Conservation (phyloP, 441 rosid genomes). For the Adansonia madagascariensis region DNA sequence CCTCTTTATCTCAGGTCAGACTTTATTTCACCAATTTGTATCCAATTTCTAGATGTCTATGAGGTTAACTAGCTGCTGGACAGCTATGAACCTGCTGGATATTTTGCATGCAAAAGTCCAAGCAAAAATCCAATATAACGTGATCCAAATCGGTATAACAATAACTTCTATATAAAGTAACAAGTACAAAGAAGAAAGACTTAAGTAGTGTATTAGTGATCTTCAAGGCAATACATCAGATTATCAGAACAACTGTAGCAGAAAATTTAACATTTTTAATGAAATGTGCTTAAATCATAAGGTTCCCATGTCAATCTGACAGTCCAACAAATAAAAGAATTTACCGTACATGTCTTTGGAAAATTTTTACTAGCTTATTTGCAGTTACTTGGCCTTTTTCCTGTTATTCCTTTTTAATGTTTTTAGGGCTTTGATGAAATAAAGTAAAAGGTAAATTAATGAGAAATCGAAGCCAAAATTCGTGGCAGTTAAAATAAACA, state of each 20-base stretch:
- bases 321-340: not conserved
- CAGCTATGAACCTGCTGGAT: too few relatives aligned
- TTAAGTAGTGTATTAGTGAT: not conserved
- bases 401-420: not conserved
- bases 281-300: not conserved
- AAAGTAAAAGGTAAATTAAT: slow-evolving; percentile 6
- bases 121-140: too few relatives aligned
- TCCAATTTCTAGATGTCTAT: too few relatives aligned
- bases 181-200: not conserved
- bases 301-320: not conserved
- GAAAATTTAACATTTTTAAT: not conserved
- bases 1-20: too few relatives aligned
- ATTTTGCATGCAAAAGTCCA: too few relatives aligned
- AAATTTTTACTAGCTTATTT: not conserved
- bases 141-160: too few relatives aligned
- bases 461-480: not conserved
- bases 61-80: too few relatives aligned
- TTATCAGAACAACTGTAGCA: not conserved
- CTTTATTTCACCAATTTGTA: too few relatives aligned
- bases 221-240: not conserved
- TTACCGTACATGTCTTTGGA: not conserved
- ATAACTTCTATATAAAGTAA: not conserved
- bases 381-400: not conserved
- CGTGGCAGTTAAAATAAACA: slow-evolving; percentile 7
- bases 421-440: slow-evolving; percentile 14